Conservation (phyloP, 2,329 filamentous ascomycete species). For the Stachybotrys chlorohalonatus region DNA sequence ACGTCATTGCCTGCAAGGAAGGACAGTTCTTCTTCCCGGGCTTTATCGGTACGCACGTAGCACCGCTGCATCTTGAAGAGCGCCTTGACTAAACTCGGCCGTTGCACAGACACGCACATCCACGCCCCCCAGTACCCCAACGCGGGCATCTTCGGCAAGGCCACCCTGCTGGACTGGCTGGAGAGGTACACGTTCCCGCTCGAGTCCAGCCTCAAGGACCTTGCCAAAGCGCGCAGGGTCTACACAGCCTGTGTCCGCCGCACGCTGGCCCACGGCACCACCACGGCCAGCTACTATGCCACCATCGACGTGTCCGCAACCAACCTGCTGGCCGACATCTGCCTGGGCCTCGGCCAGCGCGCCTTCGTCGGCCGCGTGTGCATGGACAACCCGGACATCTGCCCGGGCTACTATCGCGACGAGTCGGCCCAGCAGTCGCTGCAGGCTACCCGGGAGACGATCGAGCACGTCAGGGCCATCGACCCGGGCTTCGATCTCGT, state of each 20-base stretch:
- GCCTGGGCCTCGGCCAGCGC: constrained; percentile 69
- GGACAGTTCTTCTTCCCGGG: constrained; percentile 76
- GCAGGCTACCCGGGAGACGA: constrained; percentile 44
- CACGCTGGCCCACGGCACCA: constrained; percentile 84
- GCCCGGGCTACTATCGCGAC: constrained; percentile 75
- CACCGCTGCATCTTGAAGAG: constrained; percentile 1
- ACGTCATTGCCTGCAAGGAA: constrained; percentile 25
- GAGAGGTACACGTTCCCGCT: constrained; percentile 92
- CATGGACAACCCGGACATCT: constrained; percentile 66
- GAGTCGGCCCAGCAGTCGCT: constrained; percentile 50
- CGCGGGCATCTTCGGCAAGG: constrained; percentile 84
- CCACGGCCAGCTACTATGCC: constrained; percentile 89
- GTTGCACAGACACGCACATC: constrained; percentile 71
- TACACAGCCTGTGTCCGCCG: constrained; percentile 72
- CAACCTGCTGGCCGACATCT: constrained; percentile 83
- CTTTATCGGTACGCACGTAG: constrained; percentile 53
- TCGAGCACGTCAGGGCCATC: constrained; percentile 56
- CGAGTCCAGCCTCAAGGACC: constrained; percentile 63
- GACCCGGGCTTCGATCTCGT: constrained; percentile 60
- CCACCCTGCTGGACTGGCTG: constrained; percentile 88
- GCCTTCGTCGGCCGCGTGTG: constrained; percentile 91
- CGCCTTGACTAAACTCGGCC: constrained; percentile 4
- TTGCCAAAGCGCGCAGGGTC: constrained; percentile 55
- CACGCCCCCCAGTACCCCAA: constrained; percentile 96
- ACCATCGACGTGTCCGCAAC: constrained; percentile 81